Base-by-base conservation (phyloP, 257 asterid genomes). In the Paraleonurus japonicus region DNA sequence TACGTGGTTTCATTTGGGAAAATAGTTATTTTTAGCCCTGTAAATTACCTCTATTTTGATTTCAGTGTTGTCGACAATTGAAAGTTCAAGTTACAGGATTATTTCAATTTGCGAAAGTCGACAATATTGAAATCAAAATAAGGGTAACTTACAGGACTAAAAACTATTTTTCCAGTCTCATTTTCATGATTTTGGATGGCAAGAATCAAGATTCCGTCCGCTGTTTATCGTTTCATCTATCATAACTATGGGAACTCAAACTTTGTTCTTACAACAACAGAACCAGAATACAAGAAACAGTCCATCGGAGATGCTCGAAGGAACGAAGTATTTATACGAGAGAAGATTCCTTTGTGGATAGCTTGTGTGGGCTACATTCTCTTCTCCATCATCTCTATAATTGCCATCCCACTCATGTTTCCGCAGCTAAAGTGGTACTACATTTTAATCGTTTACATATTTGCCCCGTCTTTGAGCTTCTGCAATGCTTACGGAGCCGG, bases 401-500 rank as follows among this genome's bases (percentile, higher is more conserved):
- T 85, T 13, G 76, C 45, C 61, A 84, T 89, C 83, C 96, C 96
- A 13, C 50, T 87, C 62, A 87, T 87, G 86, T 89, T 89, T 39
- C 96, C 92, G 28, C 87, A 81, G 61, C 85, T 89, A 30, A 85
- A 84, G 63, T 89, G 96, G 96, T 85, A 85, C 82, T 84, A 70
- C 35, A 83, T 87, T 11, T 67, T 84, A 3, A 74, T 79, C 9
- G 88, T 90, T 1, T 89, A 87, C 80, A 39, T 83, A 35, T 58
- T 87, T 3, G 96, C 94, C 3, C 96, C 96, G 1, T 69, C 90
- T 19, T 33, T 89, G 26, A 72, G 89, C 87, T 89, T 89, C 80
- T 89, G 96, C 87, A 89, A 89, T 13, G 90, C 96, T 0, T 89
- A 89, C 67, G 94, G 92, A 1, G 78, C 92, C 0, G 96, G 96